These are phyloP conservation scores for Royoungia palumana DNA, from an alignment of 768 basidiomycete genomes.

Conservation along the genomic window DNA sequence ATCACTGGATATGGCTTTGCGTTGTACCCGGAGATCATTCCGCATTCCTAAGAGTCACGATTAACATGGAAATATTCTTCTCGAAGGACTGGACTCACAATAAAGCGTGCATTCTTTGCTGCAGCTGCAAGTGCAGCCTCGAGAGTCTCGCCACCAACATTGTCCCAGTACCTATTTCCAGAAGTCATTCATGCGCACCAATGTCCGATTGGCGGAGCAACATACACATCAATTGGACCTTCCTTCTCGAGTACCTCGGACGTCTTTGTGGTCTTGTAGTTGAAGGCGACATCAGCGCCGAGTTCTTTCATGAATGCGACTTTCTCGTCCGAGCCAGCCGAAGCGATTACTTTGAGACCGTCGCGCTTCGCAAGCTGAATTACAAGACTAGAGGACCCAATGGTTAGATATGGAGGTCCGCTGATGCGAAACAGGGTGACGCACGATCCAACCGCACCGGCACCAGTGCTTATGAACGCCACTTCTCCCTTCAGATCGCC, in stretches of 20 bases:
- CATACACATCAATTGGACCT: slow-evolving; percentile 51
- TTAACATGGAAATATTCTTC: too few species aligned
- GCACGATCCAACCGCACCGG: slow-evolving; percentile 54
- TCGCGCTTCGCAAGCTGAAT: slow-evolving; percentile 46
- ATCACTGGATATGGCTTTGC: slow-evolving; percentile 5
- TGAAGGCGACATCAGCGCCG: slow-evolving; percentile 65
- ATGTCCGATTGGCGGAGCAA: not conserved
- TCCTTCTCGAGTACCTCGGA: slow-evolving; percentile 49
- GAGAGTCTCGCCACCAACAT: slow-evolving; percentile 54
- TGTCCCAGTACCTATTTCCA: slow-evolving; percentile 27
- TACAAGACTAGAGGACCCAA: slow-evolving; percentile 28
- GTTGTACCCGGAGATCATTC: slow-evolving; percentile 17
- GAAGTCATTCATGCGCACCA: not conserved
- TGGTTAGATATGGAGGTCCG: not conserved
- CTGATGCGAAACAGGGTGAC: slow-evolving; percentile 16
- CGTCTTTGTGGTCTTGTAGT: slow-evolving; percentile 59
- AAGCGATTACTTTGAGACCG: slow-evolving; percentile 60
- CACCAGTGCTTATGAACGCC: slow-evolving; percentile 44
- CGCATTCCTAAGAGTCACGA: slow-evolving; percentile 30
- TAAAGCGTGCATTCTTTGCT: slow-evolving; percentile 44
- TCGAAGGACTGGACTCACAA: slow-evolving; percentile 25
- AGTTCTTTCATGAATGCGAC: slow-evolving; percentile 53
- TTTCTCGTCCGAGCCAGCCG: slow-evolving; percentile 66
- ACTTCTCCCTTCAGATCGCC: slow-evolving; percentile 37
- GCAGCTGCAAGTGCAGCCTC: slow-evolving; percentile 50